phyloP scores from a whole-genome alignment of 768 basidiomycete genomes.

The Tulasnella sp. region DNA sequence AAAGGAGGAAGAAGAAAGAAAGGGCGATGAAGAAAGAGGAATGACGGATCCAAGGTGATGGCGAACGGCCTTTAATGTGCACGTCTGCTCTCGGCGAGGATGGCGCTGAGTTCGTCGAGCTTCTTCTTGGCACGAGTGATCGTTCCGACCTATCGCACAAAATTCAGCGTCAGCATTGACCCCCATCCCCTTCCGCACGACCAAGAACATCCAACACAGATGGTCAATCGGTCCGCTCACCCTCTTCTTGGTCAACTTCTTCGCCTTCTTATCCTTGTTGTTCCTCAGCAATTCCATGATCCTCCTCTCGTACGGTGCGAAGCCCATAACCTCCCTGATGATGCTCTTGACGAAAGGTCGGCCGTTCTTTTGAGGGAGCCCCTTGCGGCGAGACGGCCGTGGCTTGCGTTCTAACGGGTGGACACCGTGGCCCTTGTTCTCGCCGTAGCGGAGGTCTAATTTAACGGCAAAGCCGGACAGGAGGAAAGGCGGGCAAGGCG shows the following conservation, averaged over 20 bases:
- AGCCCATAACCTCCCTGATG: conserved; percentile 93
- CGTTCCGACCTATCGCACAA: conserved; percentile 71
- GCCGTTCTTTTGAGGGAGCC: conserved; percentile 53
- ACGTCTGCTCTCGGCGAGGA: conserved; percentile 45
- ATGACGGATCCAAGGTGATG: neutral
- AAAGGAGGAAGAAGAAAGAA: neutral
- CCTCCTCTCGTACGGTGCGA: conserved; percentile 94
- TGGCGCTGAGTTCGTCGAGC: conserved; percentile 83
- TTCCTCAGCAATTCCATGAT: conserved; percentile 97
- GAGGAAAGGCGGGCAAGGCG: neutral
- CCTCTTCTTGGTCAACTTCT: conserved; percentile 99
- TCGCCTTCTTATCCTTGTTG: conserved; percentile 99
- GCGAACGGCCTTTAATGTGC: conserved; percentile 16
- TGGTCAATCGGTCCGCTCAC: conserved; percentile 38
- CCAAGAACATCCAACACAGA: neutral
- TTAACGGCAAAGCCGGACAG: neutral
- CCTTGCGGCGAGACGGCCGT: conserved; percentile 87
- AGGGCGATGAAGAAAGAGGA: neutral
- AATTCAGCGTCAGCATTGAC: neutral
- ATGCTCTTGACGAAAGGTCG: conserved; percentile 91
- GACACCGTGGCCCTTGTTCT: conserved; percentile 82
- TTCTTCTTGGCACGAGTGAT: conserved; percentile 97
- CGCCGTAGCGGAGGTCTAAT: conserved; percentile 72
- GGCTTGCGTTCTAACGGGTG: conserved; percentile 64
- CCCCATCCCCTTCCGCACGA: no score